These are phyloP conservation scores for Eutrema yunnanense DNA, from an alignment of 345 rosid species.

Conservation along the genomic window DNA sequence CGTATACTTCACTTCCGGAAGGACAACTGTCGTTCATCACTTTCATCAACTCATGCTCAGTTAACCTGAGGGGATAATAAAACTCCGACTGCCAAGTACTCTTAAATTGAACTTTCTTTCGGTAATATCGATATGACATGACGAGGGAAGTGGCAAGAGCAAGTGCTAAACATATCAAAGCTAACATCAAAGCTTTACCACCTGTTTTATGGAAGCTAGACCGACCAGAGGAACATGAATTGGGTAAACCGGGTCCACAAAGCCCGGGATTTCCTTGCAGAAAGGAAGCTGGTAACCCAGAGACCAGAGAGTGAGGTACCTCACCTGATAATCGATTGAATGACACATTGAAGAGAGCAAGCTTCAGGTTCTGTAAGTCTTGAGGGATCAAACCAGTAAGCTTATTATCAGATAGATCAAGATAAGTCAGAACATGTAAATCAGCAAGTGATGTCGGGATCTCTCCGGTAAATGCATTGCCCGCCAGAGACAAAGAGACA, in stretches of 20 bases:
- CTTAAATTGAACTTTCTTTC: conserved; percentile 42
- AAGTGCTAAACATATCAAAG: conserved; percentile 61
- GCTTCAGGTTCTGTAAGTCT: conserved; percentile 74
- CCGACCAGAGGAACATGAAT: conserved; percentile 43
- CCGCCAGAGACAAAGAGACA: conserved; percentile 76
- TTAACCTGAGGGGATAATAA: conserved; percentile 75
- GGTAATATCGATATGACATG: conserved; percentile 44
- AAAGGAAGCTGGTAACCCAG: conserved; percentile 89
- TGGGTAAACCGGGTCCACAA: conserved; percentile 77
- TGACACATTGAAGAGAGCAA: conserved; percentile 89
- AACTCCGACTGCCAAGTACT: conserved; percentile 70
- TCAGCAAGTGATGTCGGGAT: conserved; percentile 74
- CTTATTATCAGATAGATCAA: conserved; percentile 80
- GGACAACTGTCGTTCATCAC: conserved; percentile 68
- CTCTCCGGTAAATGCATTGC: conserved; percentile 54
- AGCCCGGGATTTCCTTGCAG: conserved; percentile 83
- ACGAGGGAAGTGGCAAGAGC: conserved; percentile 44
- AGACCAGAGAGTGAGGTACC: conserved; percentile 62
- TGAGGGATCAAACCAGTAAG: conserved; percentile 75
- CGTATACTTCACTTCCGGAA: conserved; percentile 47
- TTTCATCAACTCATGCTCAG: conserved; percentile 59
- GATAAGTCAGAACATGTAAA: conserved; percentile 80
- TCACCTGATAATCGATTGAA: conserved; percentile 69
- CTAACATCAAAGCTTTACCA: conserved; percentile 39
- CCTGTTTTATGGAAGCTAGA: conserved; percentile 35